Percentiles rank a stretch among this genome's conserved stretches.
These are phyloP conservation scores for Moesziomyces parantarcticus DNA, from an alignment of 1,284 basidiomycete species.

Conservation along the genomic window DNA sequence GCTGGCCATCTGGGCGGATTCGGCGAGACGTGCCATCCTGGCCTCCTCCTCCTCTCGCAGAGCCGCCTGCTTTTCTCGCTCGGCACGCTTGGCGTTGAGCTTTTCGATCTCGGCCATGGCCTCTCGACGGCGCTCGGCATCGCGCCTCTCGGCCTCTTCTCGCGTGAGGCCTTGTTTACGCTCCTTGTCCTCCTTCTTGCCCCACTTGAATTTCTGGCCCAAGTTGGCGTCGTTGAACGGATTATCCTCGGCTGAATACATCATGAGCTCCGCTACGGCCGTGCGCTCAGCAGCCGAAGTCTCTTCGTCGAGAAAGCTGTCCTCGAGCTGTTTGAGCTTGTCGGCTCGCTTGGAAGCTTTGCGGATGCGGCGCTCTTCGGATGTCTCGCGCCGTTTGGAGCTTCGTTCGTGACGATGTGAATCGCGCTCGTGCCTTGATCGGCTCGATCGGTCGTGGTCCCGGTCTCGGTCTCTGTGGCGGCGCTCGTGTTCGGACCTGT, in stretches of 20 bases:
- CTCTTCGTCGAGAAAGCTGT: constrained; percentile 35
- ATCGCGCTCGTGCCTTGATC: constrained; percentile 27
- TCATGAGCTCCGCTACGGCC: constrained; percentile 60
- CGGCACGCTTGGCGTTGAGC: constrained; percentile 87
- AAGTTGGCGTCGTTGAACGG: constrained; percentile 97
- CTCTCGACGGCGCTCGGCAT: constrained; percentile 84
- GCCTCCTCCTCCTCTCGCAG: constrained; percentile 92
- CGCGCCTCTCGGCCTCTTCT: constrained; percentile 82
- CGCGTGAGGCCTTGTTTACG: constrained; percentile 84
- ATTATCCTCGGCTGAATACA: constrained; percentile 91
- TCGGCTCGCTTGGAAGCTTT: constrained; percentile 56
- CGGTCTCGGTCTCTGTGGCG: constrained; percentile 21
- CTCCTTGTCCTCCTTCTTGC: constrained; percentile 97
- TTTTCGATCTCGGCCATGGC: constrained; percentile 88
- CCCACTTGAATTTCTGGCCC: constrained; percentile 94
- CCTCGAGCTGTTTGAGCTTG: constrained; percentile 36
- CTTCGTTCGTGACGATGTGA: constrained; percentile 18
- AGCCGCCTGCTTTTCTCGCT: constrained; percentile 87
- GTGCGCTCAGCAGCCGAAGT: constrained; percentile 50
- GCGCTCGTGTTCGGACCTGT: constrained; percentile 20
- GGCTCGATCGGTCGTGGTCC: constrained; percentile 20
- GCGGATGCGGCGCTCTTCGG: constrained; percentile 53
- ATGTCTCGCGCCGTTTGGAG: constrained; percentile 42
- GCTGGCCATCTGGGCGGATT: constrained; percentile 95
- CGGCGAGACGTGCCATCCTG: constrained; percentile 85